Evolutionary conservation across 805 yeast genomes (phyloP).

Genomic region (Saccharomycopsis sp.): DNA sequence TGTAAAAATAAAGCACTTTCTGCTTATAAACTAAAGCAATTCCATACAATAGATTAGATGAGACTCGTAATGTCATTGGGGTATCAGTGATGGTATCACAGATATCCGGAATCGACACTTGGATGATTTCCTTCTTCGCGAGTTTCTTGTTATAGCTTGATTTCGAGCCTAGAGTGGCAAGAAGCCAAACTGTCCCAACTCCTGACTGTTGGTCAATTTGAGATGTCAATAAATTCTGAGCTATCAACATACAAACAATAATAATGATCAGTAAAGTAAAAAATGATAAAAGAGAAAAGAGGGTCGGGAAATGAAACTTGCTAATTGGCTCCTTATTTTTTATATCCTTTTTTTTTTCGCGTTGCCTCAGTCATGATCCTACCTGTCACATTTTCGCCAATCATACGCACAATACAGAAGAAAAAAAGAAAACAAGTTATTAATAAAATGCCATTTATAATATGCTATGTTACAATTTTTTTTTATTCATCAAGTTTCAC

Average conservation of each 20-base stretch:
- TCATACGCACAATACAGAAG: too few relatives aligned
- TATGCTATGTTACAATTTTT: too few relatives aligned
- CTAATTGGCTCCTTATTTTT: too few relatives aligned
- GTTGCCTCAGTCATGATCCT: too few relatives aligned
- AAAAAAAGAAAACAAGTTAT: too few relatives aligned
- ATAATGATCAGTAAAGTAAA: neutral
- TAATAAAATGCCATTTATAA: too few relatives aligned
- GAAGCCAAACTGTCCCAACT: slow-evolving; percentile 29
- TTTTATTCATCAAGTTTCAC: too few relatives aligned
- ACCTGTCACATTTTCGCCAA: too few relatives aligned
- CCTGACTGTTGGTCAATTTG: slow-evolving; percentile 21
- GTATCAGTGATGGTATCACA: slow-evolving; percentile 29
- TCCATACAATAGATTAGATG: slow-evolving; percentile 40
- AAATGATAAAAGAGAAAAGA: neutral
- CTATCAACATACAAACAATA: slow-evolving; percentile 3
- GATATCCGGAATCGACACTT: slow-evolving; percentile 37
- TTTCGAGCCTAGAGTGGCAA: slow-evolving; percentile 8
- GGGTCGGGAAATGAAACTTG: neutral
- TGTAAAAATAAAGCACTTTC: slow-evolving; percentile 40
- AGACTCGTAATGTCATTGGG: slow-evolving; percentile 27
- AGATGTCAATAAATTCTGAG: slow-evolving; percentile 1
- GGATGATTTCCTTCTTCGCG: slow-evolving; percentile 30
- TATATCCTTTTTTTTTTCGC: too few relatives aligned
- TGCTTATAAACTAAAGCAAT: slow-evolving; percentile 40
- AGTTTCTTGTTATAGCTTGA: slow-evolving; percentile 24